Conservation (phyloP, 2,329 filamentous ascomycete species). For the Fusarium solani-melongenae region DNA sequence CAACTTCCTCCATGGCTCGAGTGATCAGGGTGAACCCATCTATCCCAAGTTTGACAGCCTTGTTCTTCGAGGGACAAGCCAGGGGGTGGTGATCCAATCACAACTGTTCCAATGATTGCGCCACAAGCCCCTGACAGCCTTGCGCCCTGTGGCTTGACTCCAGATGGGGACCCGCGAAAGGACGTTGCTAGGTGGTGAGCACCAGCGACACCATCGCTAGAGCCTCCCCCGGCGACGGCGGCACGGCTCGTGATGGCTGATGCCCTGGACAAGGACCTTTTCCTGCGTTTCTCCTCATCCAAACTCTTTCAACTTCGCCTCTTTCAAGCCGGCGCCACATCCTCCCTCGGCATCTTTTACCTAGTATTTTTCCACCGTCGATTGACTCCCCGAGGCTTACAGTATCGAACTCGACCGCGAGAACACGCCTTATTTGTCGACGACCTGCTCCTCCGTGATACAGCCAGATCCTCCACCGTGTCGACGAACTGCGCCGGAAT, state of each 20-base stretch:
- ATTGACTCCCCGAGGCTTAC: neutral
- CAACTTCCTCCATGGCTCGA: neutral
- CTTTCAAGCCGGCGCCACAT: neutral
- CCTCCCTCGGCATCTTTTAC: neutral
- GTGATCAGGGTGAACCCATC: neutral
- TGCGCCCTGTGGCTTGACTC: constrained; percentile 24
- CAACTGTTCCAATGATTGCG: neutral
- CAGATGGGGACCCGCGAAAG: neutral
- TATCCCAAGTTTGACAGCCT: neutral
- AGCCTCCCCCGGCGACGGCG: constrained; percentile 20
- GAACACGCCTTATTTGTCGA: neutral
- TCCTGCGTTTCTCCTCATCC: neutral
- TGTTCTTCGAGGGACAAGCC: constrained; percentile 15
- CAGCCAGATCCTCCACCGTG: constrained; percentile 1
- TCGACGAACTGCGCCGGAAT: constrained; percentile 16
- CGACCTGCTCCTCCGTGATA: neutral
- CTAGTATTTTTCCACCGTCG: neutral
- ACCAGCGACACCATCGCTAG: constrained; percentile 24
- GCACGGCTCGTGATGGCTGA: constrained; percentile 31
- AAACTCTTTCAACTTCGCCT: neutral
- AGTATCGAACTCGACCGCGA: neutral
- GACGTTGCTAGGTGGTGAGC: constrained; percentile 11
- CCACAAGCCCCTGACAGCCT: constrained; percentile 27
- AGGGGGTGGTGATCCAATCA: constrained; percentile 21
- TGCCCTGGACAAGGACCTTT: constrained; percentile 8